Conservation (phyloP, 345 rosid genomes). For the Lepidium didymum region DNA sequence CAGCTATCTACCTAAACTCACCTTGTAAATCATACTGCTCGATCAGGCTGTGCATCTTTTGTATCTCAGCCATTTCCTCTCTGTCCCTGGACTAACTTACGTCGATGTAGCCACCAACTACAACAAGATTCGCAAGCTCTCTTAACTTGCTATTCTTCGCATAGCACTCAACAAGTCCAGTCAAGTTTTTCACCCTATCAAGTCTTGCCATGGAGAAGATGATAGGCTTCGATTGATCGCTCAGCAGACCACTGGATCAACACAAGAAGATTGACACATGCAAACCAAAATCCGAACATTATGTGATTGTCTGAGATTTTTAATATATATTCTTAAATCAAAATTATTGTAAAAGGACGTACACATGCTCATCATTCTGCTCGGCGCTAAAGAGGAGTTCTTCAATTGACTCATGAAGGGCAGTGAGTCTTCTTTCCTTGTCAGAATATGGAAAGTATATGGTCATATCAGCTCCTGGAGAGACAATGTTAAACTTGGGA, state of each 20-base stretch:
- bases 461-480: slow-evolving; percentile 62
- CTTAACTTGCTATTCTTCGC: slow-evolving; percentile 39
- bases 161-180: slow-evolving; percentile 53
- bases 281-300: not conserved
- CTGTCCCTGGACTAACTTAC: slow-evolving; percentile 39
- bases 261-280: slow-evolving; percentile 1
- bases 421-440: slow-evolving; percentile 41
- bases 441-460: slow-evolving; percentile 55
- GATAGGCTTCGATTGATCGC: slow-evolving; percentile 43
- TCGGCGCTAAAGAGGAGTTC: slow-evolving; percentile 36
- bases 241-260: slow-evolving; percentile 36
- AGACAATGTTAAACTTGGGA: slow-evolving; percentile 59
- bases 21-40: slow-evolving; percentile 44
- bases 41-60: slow-evolving; percentile 41
- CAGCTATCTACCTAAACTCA: slow-evolving; percentile 44
- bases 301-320: not conserved
- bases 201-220: slow-evolving; percentile 70
- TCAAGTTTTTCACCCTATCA: slow-evolving; percentile 50
- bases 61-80: slow-evolving; percentile 50
- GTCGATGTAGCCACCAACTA: slow-evolving; percentile 41
- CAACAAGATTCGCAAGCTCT: slow-evolving; percentile 43
- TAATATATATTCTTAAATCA: not conserved
- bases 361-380: slow-evolving; percentile 54
- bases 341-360: slow-evolving; percentile 19
- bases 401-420: slow-evolving; percentile 46